Evolutionary conservation across 176 grass and related monocot species (phyloP).

Genomic region (Lolium multiflorum): DNA sequence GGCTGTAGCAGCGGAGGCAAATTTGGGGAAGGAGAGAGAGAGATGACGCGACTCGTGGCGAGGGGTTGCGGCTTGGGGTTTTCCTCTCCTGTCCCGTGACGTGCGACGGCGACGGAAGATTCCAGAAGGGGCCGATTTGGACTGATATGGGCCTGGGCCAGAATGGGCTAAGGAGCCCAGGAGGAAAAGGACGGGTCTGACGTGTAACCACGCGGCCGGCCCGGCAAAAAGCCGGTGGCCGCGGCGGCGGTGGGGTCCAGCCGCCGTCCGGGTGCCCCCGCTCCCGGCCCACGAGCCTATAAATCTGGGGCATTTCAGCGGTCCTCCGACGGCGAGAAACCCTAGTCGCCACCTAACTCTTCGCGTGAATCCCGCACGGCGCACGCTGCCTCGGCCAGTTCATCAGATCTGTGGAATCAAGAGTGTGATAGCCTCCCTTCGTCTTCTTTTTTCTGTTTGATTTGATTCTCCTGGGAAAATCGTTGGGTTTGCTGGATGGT

Average conservation of each 20-base stretch:
- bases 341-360: slow-evolving; percentile 47
- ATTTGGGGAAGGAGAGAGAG: neutral
- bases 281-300: slow-evolving; percentile 19
- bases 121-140: slow-evolving; percentile 40
- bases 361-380: neutral
- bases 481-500: neutral
- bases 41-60: neutral
- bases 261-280: slow-evolving; percentile 26
- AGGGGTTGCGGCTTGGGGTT: slow-evolving; percentile 41
- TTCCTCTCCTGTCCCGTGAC: slow-evolving; percentile 35
- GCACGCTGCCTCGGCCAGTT: neutral
- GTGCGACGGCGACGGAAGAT: slow-evolving; percentile 59
- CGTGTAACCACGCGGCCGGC: neutral
- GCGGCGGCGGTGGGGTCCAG: slow-evolving; percentile 39
- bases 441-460: neutral
- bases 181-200: neutral
- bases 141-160: neutral
- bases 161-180: neutral
- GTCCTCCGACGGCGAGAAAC: slow-evolving; percentile 11
- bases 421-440: neutral
- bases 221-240: neutral
- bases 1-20: neutral
- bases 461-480: neutral
- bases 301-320: slow-evolving; percentile 10
- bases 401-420: neutral